Percentiles rank a stretch among this genome's conserved stretches.
Conservation (phyloP, 768 basidiomycete genomes). For the Mycena indigotica region DNA sequence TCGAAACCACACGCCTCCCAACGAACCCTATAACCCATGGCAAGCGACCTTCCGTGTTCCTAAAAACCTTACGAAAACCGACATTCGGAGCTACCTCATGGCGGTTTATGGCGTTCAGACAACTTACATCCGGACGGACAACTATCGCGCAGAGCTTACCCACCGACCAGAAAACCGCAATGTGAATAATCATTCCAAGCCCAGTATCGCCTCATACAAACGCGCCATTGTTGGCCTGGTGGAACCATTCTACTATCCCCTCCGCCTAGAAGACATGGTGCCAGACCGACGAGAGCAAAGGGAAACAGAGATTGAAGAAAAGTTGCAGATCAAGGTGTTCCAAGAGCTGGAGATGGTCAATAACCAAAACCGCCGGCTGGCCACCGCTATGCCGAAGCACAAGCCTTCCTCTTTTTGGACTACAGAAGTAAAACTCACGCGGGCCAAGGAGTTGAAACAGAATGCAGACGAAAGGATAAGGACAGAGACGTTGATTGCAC, state of each 20-base stretch:
- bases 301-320: constrained; percentile 63
- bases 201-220: constrained; percentile 59
- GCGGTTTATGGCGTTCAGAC: constrained; percentile 87
- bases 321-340: constrained; percentile 51
- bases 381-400: constrained; percentile 39
- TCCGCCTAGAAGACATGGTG: constrained; percentile 76
- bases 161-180: constrained; percentile 30
- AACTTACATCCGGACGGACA: constrained; percentile 95
- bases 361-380: constrained; percentile 36
- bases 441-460: constrained; percentile 19
- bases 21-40: constrained; percentile 88
- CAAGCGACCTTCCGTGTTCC: constrained; percentile 93
- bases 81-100: constrained; percentile 82
- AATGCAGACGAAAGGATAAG: background rate
- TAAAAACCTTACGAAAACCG: constrained; percentile 88
- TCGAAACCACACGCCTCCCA: constrained; percentile 75
- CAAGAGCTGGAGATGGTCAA: constrained; percentile 41
- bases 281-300: constrained; percentile 53
- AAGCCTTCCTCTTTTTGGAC: constrained; percentile 13
- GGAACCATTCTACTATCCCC: constrained; percentile 93
- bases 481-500: background rate
- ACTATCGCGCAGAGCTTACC: constrained; percentile 66
- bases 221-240: constrained; percentile 89
- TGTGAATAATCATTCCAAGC: constrained; percentile 44
- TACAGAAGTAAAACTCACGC: constrained; percentile 14